Evolutionary conservation across 345 rosid species (phyloP), one percentile per base, ranked within the genome.

Genomic region (Dovyalis caffra): DNA sequence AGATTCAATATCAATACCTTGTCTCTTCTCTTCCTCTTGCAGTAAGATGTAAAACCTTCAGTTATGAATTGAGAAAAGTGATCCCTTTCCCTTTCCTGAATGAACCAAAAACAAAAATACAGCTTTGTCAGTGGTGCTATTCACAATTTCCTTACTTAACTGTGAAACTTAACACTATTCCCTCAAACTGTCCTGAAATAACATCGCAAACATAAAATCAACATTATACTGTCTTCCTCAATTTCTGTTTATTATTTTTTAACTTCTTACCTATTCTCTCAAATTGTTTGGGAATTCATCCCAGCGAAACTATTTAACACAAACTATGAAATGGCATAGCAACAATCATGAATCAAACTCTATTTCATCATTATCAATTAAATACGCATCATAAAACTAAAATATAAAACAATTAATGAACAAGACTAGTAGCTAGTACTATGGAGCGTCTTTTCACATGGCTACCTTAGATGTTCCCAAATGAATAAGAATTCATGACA

Each of bases 11-110:
- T 69, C 9, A 56, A 70, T 86, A 93, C 99, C 99, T 93, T 93
- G 79, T 96, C 94, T 83, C 97, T 89, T 87, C 97, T 90, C 82
- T 96, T 96, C 91, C 99, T 86, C 85, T 91, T 91, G 81, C 97
- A 90, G 81, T 96, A 96, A 75, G 95, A 89, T 45, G 92, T 88
- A 83, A 92, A 91, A 38, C 96, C 95, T 86, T 96, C 98, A 0
- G 99, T 96, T 70, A 96, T 90, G 78, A 96, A 96, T 75, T 92
- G 97, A 64, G 99, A 96, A 80, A 93, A 93, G 89, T 96, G 99
- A 77, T 93, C 97, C 83, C 99, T 90, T 83, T 96, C 98, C 58
- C 77, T 89, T 81, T 93, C 99, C 99, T 96, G 82, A 69, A 84
- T 62, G 49, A 75, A 51, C 28, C 56, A 31, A 49, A 66, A 80